Evolutionary conservation across 2,329 filamentous ascomycete genomes (phyloP).

Genomic region (Xylariaceae sp.): DNA sequence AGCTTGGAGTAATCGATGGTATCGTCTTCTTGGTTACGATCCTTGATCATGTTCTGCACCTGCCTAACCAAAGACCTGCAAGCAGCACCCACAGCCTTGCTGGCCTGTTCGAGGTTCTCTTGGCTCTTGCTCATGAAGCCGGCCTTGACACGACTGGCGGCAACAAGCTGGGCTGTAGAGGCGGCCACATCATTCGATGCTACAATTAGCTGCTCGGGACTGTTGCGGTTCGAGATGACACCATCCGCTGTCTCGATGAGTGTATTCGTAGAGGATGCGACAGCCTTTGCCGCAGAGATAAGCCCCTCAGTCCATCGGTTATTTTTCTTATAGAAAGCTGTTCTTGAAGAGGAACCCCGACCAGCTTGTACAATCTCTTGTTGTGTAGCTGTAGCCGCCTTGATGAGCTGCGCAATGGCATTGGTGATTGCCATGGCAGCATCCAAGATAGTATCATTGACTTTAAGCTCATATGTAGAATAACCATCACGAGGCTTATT

Average conservation of each 20-base stretch:
- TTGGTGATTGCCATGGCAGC: slow-evolving; percentile 90
- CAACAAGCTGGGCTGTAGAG: slow-evolving; percentile 92
- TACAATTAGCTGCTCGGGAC: slow-evolving; percentile 93
- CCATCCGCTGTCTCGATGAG: slow-evolving; percentile 98
- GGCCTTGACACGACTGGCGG: slow-evolving; percentile 92
- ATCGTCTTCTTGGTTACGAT: slow-evolving; percentile 77
- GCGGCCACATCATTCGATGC: slow-evolving; percentile 96
- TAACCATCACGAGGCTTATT: slow-evolving; percentile 96
- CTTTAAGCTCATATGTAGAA: slow-evolving; percentile 92
- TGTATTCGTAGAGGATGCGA: slow-evolving; percentile 87
- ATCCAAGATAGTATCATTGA: slow-evolving; percentile 91
- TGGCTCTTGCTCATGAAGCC: slow-evolving; percentile 98
- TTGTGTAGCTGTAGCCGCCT: slow-evolving; percentile 87
- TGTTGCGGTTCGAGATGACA: slow-evolving; percentile 86
- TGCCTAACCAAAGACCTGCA: slow-evolving; percentile 86
- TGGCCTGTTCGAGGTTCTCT: slow-evolving; percentile 83
- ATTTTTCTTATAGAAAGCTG: slow-evolving; percentile 99
- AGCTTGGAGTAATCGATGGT: slow-evolving; percentile 83
- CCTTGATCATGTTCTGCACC: slow-evolving; percentile 90
- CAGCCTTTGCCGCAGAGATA: slow-evolving; percentile 94
- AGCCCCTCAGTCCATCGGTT: slow-evolving; percentile 98
- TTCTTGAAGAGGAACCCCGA: slow-evolving; percentile 77
- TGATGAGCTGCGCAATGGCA: slow-evolving; percentile 90
- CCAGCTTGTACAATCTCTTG: slow-evolving; percentile 95
- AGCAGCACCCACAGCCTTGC: slow-evolving; percentile 85